Conservation (phyloP, 805 yeast species). For the Lachancea mirantina region DNA sequence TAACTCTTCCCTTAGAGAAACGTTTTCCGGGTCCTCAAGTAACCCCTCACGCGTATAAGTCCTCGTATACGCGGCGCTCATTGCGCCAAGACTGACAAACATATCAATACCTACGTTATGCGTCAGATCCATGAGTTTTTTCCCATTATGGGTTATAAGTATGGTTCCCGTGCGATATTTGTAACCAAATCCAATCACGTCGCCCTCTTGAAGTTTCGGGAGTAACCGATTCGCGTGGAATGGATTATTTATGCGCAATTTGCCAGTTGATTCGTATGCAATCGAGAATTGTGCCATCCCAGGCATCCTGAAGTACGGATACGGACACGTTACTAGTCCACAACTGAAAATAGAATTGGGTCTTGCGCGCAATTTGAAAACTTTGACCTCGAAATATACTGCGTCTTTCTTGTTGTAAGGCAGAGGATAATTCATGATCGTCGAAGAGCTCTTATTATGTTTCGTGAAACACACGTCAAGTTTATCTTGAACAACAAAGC, state of each 20-base stretch:
- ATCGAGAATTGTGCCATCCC: constrained; percentile 65
- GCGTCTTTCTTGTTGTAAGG: constrained; percentile 49
- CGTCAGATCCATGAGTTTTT: constrained; percentile 73
- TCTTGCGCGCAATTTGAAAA: constrained; percentile 32
- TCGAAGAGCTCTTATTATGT: constrained; percentile 27
- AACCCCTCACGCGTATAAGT: constrained; percentile 32
- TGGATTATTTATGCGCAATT: constrained; percentile 59
- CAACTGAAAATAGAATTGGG: constrained; percentile 49
- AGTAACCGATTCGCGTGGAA: constrained; percentile 37
- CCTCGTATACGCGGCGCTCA: constrained; percentile 33
- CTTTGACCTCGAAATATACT: constrained; percentile 60
- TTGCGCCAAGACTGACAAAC: constrained; percentile 35
- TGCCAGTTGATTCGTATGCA: constrained; percentile 69
- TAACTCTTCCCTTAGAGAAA: constrained; percentile 21
- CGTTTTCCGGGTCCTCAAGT: constrained; percentile 31
- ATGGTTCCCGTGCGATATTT: constrained; percentile 73
- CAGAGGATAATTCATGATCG: constrained; percentile 32
- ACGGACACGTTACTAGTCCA: constrained; percentile 66
- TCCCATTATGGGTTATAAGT: constrained; percentile 92
- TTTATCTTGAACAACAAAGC: constrained; percentile 31
- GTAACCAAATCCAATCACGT: constrained; percentile 89
- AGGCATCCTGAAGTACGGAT: constrained; percentile 68
- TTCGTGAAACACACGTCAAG: constrained; percentile 28
- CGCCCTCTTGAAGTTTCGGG: constrained; percentile 61
- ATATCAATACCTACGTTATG: constrained; percentile 51